Evolutionary conservation across 495 filamentous ascomycete species (phyloP), one percentile per base, ranked within the genome.

Genomic region (Podospora pseudoanserina): DNA sequence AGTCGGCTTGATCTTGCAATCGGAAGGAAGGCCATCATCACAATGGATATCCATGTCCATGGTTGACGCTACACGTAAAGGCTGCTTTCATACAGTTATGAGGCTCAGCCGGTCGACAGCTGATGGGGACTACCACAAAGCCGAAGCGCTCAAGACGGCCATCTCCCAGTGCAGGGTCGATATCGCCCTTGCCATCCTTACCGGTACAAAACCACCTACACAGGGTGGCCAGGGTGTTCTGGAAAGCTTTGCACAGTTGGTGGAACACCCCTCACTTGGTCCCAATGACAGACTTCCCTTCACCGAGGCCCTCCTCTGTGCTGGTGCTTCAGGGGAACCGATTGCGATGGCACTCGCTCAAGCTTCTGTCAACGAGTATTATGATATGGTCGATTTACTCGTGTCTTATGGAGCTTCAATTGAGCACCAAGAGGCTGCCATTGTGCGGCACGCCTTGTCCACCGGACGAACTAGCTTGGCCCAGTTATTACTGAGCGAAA

Each of bases 331-430:
- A 7, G 82, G 82, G 7, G 79, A 81, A 53, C 68, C 74, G 2
- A 65, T 80, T 5, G 75, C 81, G 1, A 65, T 74, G 20, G 80
- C 82, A 0, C 68, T 85, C 9, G 60, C 76, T 2, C 77, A 80
- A 18, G 77, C 82, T 9, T 77, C 75, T 67, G 65, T 71, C 2
- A 70, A 76, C 27, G 76, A 77, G 49, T 82, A 79, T 60, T 76
- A 79, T 67, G 80, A 85, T 60, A 79, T 85, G 81, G 76, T 80
- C 13, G 73, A 74, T 56, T 69, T 85, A n/a, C 69, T 85, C 18
- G 69, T 83, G 11, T 74, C 74, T 13, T 78, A 82, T 61, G 80
- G 82, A 0, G 82, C 81, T 0, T 83, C 82, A 0, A 68, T 85
- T 20, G 82, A 84, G 66, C 82, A 77, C 56, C 75, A 79, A 44